phyloP scores from a whole-genome alignment of 176 grass and related monocot genomes.

The Carex cristatella region DNA sequence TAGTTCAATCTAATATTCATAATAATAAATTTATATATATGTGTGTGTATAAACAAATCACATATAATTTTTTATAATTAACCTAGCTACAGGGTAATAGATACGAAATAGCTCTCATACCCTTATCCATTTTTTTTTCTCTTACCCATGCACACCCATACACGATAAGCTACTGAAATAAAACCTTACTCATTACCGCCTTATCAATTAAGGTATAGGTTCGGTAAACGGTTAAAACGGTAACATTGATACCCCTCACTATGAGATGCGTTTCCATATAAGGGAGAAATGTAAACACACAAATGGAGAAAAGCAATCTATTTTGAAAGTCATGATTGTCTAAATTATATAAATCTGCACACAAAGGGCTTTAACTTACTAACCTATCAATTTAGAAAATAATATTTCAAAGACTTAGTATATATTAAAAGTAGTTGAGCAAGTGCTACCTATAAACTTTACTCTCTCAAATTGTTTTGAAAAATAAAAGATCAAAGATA shows the following conservation, averaged over 20 bases:
- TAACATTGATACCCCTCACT: not conserved
- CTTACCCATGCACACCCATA: too few relatives aligned
- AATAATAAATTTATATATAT: too few relatives aligned
- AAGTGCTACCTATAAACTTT: not conserved
- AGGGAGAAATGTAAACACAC: not conserved
- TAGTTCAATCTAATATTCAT: too few relatives aligned
- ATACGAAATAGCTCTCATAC: too few relatives aligned
- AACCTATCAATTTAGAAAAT: not conserved
- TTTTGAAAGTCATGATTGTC: not conserved
- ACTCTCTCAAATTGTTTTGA: not conserved
- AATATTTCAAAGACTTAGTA: not conserved
- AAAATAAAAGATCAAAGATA: not conserved
- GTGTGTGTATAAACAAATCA: too few relatives aligned
- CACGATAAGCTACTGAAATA: too few relatives aligned
- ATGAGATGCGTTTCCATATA: not conserved
- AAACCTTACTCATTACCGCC: too few relatives aligned
- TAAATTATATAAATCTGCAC: slow-evolving; percentile 1
- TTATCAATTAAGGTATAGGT: too few relatives aligned
- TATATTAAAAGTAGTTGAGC: not conserved
- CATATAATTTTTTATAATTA: too few relatives aligned
- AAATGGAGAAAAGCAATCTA: not conserved
- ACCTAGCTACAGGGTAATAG: too few relatives aligned
- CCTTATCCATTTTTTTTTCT: too few relatives aligned
- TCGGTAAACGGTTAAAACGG: too few relatives aligned
- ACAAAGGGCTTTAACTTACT: not conserved